Conservation (phyloP, 306 rosid species). For the Medicago lupulina region DNA sequence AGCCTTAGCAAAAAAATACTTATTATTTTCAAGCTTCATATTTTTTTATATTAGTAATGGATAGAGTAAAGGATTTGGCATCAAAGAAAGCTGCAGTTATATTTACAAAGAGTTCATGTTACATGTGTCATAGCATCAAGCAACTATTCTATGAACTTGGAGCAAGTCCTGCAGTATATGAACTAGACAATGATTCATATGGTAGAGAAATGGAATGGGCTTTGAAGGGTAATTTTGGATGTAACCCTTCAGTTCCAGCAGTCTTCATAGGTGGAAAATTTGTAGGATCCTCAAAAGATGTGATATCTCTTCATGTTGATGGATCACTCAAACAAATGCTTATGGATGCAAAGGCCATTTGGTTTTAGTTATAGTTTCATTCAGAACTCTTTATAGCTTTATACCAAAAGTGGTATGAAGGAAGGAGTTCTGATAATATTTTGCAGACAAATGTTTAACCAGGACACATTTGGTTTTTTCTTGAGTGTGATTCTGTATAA, state of each 20-base stretch:
- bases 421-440: constrained; percentile 25
- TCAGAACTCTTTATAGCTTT: constrained; percentile 40
- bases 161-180: constrained; percentile 94
- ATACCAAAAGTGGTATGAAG: constrained; percentile 18
- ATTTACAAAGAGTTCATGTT: constrained; percentile 94
- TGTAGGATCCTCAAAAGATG: constrained; percentile 88
- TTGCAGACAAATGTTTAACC: neutral
- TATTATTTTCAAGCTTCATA: neutral
- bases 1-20: constrained; percentile 6
- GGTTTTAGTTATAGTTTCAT: constrained; percentile 51
- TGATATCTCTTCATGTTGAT: constrained; percentile 91
- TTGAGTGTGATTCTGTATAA: constrained; percentile 26
- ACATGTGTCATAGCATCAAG: constrained; percentile 93
- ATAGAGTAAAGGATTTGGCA: constrained; percentile 82
- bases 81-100: constrained; percentile 95
- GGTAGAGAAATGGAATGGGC: constrained; percentile 94
- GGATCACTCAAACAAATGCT: constrained; percentile 95
- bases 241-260: constrained; percentile 92
- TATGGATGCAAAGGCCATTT: constrained; percentile 90
- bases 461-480: constrained; percentile 49
- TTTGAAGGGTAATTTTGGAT: constrained; percentile 66
- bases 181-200: constrained; percentile 72
- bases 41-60: constrained; percentile 51
- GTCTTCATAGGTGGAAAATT: constrained; percentile 91
- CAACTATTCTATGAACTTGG: constrained; percentile 92